Evolutionary conservation across 2,329 filamentous ascomycete genomes (phyloP), one percentile per base, ranked within the genome.

Genomic region (Fusarium humuli): DNA sequence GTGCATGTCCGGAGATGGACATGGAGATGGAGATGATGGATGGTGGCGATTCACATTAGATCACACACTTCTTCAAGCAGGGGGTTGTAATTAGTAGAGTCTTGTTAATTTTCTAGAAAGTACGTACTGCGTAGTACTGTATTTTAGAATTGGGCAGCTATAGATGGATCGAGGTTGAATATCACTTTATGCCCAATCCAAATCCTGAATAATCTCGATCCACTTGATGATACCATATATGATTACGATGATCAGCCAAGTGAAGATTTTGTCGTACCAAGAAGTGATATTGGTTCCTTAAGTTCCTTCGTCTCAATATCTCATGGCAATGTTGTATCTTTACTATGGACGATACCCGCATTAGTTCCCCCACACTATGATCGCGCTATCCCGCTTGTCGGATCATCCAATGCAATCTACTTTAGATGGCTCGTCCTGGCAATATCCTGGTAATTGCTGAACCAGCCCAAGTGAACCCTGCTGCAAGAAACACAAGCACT

Each of bases 321-420:
- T 18, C 18, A 37, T 37, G 34, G 18, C 18, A 37, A 37, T 20
- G 18, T 52, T 14, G 14, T 44, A 27, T 50, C 47, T 50, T 50
- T 23, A 16, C 20, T 27, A 52, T 52, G 34, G 18, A 37, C 4
- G 27, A 61, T 61, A 50, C 59, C 56, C 45, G 34, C 49, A 52
- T 52, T 52, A 52, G 27, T 29, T 52, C 67, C 70, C 71, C 67
- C 70, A 72, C 71, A 72, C 29, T 61, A 25, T 53, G 48, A 73
- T 68, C 57, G 65, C 67, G 54, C 65, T 61, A 74, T 74, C 72
- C 72, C 72, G 59, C 72, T 64, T 65, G 54, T 65, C 68, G 62
- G 72, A 47, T 66, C 55, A 52, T 52, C 49, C 34, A 52, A 60
- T 61, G 61, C 34, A 56, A 61, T 56, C 50, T 53, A 37, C 50